Evolutionary conservation across 176 grass and related monocot genomes (phyloP).

Genomic region (barley (Hordeum vulgare)): DNA sequence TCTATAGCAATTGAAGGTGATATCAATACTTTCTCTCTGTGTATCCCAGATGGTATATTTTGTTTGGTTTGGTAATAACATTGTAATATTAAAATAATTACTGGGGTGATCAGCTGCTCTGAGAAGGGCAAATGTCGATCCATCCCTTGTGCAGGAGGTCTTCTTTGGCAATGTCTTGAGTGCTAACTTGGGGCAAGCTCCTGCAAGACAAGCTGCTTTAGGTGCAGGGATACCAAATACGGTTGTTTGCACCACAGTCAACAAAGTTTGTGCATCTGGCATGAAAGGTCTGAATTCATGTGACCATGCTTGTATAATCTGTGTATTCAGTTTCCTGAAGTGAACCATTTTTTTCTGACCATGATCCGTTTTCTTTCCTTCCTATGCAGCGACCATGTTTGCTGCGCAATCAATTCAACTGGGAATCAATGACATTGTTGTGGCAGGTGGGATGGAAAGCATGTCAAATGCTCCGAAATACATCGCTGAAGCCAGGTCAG

Average conservation of each 20-base stretch:
- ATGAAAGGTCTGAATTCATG: conserved; percentile 57
- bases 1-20: conserved; percentile 68
- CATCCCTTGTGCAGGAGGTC: conserved; percentile 66
- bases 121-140: conserved; percentile 56
- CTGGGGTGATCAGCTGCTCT: conserved; percentile 54
- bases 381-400: conserved; percentile 58
- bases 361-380: not conserved
- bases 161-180: conserved; percentile 87
- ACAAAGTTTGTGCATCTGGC: conserved; percentile 92
- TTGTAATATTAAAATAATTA: conserved; percentile 1
- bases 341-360: not conserved
- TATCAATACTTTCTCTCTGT: not conserved
- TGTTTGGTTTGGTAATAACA: not conserved
- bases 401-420: conserved; percentile 79
- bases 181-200: conserved; percentile 91
- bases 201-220: conserved; percentile 79
- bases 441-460: conserved; percentile 93
- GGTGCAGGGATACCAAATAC: conserved; percentile 86
- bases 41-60: not conserved
- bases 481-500: conserved; percentile 76
- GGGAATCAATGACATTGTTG: conserved; percentile 81
- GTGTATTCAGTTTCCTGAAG: not conserved
- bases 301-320: not conserved
- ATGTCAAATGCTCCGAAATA: conserved; percentile 97
- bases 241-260: conserved; percentile 75